Evolutionary conservation across 2,329 filamentous ascomycete genomes (phyloP).

Genomic region (Beauveria bassiana): DNA sequence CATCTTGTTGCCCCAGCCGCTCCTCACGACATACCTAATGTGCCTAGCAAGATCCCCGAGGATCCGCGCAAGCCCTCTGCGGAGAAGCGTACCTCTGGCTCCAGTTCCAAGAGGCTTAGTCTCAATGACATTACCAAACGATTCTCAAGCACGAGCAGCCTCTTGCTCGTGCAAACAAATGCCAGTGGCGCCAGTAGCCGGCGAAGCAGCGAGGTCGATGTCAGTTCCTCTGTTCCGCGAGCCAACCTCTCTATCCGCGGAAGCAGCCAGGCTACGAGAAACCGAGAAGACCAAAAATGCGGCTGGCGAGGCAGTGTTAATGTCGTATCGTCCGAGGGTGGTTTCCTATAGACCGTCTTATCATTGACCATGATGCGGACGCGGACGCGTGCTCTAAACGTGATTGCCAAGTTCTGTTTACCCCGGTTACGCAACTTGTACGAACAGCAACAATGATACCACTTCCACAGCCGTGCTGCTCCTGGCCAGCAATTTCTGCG

Average conservation of each 20-base stretch:
- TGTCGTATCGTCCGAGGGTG: conserved; percentile 45
- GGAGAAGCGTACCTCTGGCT: conserved; percentile 45
- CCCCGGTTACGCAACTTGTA: background rate
- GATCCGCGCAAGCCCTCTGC: conserved; percentile 21
- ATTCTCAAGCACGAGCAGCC: conserved; percentile 52
- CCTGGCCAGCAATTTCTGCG: background rate
- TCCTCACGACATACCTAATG: conserved; percentile 17
- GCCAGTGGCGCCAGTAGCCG: conserved; percentile 40
- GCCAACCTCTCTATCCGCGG: conserved; percentile 36
- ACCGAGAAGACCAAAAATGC: conserved; percentile 35
- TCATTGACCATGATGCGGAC: background rate
- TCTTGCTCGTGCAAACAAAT: conserved; percentile 53
- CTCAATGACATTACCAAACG: conserved; percentile 55
- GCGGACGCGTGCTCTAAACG: background rate
- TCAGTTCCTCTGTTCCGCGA: conserved; percentile 28
- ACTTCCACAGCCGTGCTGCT: background rate
- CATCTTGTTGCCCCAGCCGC: conserved; percentile 29
- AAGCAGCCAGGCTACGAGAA: conserved; percentile 22
- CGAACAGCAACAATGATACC: background rate
- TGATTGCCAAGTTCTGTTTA: background rate
- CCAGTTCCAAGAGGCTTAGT: conserved; percentile 50
- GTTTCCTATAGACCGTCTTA: conserved; percentile 38
- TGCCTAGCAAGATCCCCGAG: conserved; percentile 26
- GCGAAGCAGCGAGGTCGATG: conserved; percentile 38
- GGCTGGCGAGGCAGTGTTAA: conserved; percentile 51